Percentiles rank a stretch among this genome's conserved stretches.
phyloP scores from a whole-genome alignment of 2,329 filamentous ascomycete species.

The Neocucurbitaria cava region DNA sequence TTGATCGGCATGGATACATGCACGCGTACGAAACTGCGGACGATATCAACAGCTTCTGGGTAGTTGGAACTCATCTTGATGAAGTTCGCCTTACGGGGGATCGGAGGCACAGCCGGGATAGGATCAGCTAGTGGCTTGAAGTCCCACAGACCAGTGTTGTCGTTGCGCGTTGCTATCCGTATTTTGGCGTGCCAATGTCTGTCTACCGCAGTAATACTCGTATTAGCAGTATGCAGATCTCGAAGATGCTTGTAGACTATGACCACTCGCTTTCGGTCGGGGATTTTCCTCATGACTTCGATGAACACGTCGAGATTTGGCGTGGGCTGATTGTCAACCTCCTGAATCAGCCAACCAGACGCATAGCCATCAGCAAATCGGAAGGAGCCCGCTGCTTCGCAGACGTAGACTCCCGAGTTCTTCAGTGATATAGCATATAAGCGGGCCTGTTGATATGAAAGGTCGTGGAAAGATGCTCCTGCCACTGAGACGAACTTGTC shows the following conservation, averaged over 20 bases:
- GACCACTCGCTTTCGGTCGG: constrained; percentile 81
- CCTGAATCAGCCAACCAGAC: constrained; percentile 92
- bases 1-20: constrained; percentile 94
- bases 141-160: constrained; percentile 90
- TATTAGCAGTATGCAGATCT: constrained; percentile 93
- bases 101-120: constrained; percentile 74
- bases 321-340: constrained; percentile 89
- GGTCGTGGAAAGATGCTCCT: constrained; percentile 91
- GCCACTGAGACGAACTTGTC: constrained; percentile 95
- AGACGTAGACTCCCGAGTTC: constrained; percentile 81
- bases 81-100: constrained; percentile 83
- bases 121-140: constrained; percentile 85
- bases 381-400: constrained; percentile 93
- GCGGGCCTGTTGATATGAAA: constrained; percentile 97
- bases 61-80: constrained; percentile 89
- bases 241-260: constrained; percentile 95
- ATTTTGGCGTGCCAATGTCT: constrained; percentile 97
- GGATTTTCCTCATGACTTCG: constrained; percentile 86
- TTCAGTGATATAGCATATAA: constrained; percentile 91
- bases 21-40: constrained; percentile 93
- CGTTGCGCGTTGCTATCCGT: constrained; percentile 89
- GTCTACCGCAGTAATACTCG: constrained; percentile 89
- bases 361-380: constrained; percentile 86
- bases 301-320: constrained; percentile 89
- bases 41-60: constrained; percentile 88